A percentile compares a stretch with the other conserved stretches of the same genome.
phyloP scores from a whole-genome alignment of 495 filamentous ascomycete genomes.

The Neurospora tetraspora region DNA sequence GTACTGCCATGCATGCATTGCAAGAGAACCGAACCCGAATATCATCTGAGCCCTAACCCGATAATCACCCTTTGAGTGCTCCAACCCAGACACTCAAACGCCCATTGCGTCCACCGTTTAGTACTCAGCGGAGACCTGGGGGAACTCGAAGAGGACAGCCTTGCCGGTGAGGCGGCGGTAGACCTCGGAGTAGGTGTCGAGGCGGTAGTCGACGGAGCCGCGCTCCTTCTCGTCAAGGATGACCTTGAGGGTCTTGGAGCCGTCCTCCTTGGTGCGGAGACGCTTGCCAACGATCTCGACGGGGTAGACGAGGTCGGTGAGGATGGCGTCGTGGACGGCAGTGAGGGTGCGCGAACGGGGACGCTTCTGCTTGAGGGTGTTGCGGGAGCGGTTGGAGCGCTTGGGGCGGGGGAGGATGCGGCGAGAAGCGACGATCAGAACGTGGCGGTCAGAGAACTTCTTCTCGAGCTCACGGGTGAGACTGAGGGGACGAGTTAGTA shows the following conservation, averaged over 20 bases:
- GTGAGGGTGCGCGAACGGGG: constrained; percentile 95
- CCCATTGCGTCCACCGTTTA: constrained; percentile 36
- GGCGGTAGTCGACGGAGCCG: constrained; percentile 93
- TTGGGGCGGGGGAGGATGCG: constrained; percentile 97
- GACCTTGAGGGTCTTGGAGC: constrained; percentile 94
- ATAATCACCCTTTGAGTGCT: constrained; percentile 9
- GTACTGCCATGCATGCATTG: constrained; percentile 20
- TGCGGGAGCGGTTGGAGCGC: constrained; percentile 88
- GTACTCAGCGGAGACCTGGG: constrained; percentile 68
- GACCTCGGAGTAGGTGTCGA: constrained; percentile 98
- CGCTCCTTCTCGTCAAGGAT: constrained; percentile 99
- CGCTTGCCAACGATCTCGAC: constrained; percentile 99
- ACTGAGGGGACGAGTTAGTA: constrained; percentile 38
- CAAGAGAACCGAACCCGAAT: constrained; percentile 22
- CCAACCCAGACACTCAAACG: constrained; percentile 17
- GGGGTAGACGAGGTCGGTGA: constrained; percentile 93
- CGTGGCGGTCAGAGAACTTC: constrained; percentile 99
- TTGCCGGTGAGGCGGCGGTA: constrained; percentile 94
- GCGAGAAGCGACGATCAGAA: constrained; percentile 96
- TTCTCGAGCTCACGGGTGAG: constrained; percentile 99
- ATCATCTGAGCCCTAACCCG: constrained; percentile 19
- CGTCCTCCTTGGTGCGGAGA: constrained; percentile 90
- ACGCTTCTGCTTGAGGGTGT: constrained; percentile 93
- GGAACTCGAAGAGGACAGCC: constrained; percentile 94
- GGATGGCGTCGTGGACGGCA: constrained; percentile 94